Base-by-base conservation (phyloP, 1,284 basidiomycete genomes). In the Trametes pubescens region DNA sequence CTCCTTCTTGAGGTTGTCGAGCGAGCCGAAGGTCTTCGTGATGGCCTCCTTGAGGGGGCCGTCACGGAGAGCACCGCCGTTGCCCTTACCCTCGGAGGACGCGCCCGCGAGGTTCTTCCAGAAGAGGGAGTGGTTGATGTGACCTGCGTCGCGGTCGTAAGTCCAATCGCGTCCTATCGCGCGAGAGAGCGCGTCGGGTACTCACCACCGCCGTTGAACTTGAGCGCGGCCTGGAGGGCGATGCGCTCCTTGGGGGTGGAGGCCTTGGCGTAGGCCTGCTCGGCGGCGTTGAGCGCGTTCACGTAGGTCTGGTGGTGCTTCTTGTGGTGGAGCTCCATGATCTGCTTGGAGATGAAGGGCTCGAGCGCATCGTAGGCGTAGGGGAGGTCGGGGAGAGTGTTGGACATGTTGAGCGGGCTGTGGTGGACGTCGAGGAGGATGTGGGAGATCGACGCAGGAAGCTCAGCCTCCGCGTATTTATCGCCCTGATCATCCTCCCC, bases 221-320 rank as follows among this genome's bases (percentile, higher is more conserved):
- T 95, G 80, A 96, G 84, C 16, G 94, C 93, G 22, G 88, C 79
- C 80, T 95, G 93, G 65, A 96, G 87, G 32, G 87, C 88, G 77
- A 99, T 98, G 75, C 88, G 85, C 77, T 93, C 91, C 78, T 90
- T 91, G 70, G 91, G 88, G 38, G 86, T 85, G 52, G 80, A 74
- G 6, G 90, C 77, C 73, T 89, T 88, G 51, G 84, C 82, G 75
- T 94, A 94, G 29, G 90, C 82, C 75, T 94, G 90, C 79, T 98
- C 96, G 43, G 96, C 95, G 26, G 95, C 88, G 78, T 98, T 97
- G 67, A 97, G 84, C 9, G 93, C 93, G 73, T 90, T 94, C 65
- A 98, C 94, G 78, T 97, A 98, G 24, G 92, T 87, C 79, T 95
- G 93, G 79, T 99, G 97, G 77, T 99, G 97, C 84, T 96, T 97